These are phyloP conservation scores for Malus sylvestris DNA, from an alignment of 306 rosid species.

Conservation along the genomic window DNA sequence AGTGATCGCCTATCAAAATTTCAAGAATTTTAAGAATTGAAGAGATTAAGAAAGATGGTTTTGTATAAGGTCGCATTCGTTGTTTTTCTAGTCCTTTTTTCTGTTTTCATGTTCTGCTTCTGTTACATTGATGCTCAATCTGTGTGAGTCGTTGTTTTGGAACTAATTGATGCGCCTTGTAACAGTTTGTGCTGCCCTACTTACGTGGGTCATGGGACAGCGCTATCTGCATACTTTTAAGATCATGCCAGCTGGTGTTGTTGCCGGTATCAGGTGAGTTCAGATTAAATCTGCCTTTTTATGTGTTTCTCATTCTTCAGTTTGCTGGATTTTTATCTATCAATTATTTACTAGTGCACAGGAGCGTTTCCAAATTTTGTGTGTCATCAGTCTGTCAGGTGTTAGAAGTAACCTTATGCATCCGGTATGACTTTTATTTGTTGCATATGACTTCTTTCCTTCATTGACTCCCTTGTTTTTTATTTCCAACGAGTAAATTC, in stretches of 20 bases:
- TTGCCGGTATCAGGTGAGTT: constrained; percentile 77
- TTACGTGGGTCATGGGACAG: constrained; percentile 77
- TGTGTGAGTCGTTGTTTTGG: neutral
- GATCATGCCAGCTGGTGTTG: constrained; percentile 85
- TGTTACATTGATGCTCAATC: neutral
- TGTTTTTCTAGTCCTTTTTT: neutral
- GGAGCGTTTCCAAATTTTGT: neutral
- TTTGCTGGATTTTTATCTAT: neutral
- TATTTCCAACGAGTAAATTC: neutral
- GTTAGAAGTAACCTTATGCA: neutral
- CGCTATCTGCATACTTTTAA: constrained; percentile 67
- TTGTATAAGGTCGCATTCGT: neutral
- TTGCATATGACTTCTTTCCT: neutral
- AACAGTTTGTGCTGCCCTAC: constrained; percentile 56
- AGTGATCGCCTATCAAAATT: neutral
- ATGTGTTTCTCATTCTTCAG: neutral
- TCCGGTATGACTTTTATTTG: neutral
- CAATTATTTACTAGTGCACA: neutral
- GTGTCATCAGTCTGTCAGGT: neutral
- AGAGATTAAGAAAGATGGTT: neutral
- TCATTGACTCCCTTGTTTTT: neutral
- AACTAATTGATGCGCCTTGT: constrained; percentile 7
- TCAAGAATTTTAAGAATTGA: neutral
- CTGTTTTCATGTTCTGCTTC: neutral
- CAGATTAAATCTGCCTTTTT: neutral